Evolutionary conservation across 2,329 filamentous ascomycete species (phyloP), one percentile per base, ranked within the genome.

Genomic region (Claviceps pusilla): DNA sequence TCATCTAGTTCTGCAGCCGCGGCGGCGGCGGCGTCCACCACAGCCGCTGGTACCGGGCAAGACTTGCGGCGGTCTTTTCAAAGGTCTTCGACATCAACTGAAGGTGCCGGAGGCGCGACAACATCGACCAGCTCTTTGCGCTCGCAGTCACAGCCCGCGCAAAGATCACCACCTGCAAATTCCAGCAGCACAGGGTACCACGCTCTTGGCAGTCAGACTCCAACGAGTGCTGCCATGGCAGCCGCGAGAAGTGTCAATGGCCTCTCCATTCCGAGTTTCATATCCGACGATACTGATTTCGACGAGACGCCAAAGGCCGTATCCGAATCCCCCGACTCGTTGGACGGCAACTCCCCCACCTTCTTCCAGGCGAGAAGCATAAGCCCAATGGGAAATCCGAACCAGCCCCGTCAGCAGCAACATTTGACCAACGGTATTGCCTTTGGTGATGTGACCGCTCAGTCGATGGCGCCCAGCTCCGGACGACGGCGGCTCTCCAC

Each of bases 81-180:
- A 58, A 71, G 80, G 61, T 76, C 78, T 1, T 69, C 71, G 10
- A 67, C 71, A 29, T 69, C 73, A 16, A 76, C 72, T 29, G 79
- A 82, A 41, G 65, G 73, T 14, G 72, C 72, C 10, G 62, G 73
- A 14, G 72, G 72, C 10, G 62, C 69, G 19, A 66, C 71, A 42
- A 67, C 73, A 52, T 72, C 78, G 31, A 77, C 71, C 54, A 78
- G 79, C 59, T 71, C 78, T n/a, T 65, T 82, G 57, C 74, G 81
- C 58, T 84, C 81, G 31, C 81, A 84, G 63, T 84, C 81, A n/a
- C 81, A 84, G 63, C 81, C 81, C 29, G 80, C 80, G 3, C 76
- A 78, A 39, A 71, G 78, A 35, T 68, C 71, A 59, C 61, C 66
- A 49, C 57, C 71, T 61, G 56, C 62, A 54, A 56, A 63, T 45